Conservation (phyloP, 1,284 basidiomycete species). For the Anthracocystis setariae region DNA sequence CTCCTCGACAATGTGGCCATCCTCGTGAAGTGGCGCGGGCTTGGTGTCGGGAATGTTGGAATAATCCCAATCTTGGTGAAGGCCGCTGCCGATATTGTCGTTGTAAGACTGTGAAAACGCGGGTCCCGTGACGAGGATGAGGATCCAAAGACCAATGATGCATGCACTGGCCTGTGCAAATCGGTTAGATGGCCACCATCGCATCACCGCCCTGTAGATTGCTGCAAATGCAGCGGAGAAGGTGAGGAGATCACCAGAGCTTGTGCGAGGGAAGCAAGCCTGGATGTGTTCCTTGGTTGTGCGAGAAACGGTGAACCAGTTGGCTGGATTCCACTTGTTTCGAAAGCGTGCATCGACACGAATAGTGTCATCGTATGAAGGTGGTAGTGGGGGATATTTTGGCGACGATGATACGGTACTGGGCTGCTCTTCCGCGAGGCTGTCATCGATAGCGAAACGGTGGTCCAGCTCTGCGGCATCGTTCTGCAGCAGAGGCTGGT, state of each 20-base stretch:
- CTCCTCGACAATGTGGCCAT: conserved; percentile 47
- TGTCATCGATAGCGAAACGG: conserved; percentile 58
- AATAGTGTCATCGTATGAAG: conserved; percentile 53
- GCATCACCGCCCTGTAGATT: conserved; percentile 26
- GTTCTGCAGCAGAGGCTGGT: conserved; percentile 37
- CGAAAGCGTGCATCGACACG: conserved; percentile 24
- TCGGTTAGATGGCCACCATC: conserved; percentile 56
- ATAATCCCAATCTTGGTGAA: conserved; percentile 49
- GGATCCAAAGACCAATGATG: conserved; percentile 55
- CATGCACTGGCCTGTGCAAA: conserved; percentile 56
- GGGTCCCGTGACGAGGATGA: conserved; percentile 53
- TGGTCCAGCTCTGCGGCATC: conserved; percentile 42
- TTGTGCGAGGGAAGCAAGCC: conserved; percentile 44
- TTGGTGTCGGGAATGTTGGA: conserved; percentile 31
- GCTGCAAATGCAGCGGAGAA: conserved; percentile 34
- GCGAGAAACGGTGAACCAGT: conserved; percentile 43
- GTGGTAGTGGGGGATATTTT: conserved; percentile 58
- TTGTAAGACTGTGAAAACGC: conserved; percentile 12
- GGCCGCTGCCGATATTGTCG: conserved; percentile 19
- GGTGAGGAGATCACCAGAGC: conserved; percentile 31
- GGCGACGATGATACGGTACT: conserved; percentile 18
- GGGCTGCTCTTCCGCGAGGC: conserved; percentile 30
- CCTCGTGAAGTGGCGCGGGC: conserved; percentile 52
- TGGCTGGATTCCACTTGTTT: conserved; percentile 35
- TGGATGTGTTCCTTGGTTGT: conserved; percentile 50